phyloP scores from a whole-genome alignment of 2,329 filamentous ascomycete genomes.

The Alternaria sp. region DNA sequence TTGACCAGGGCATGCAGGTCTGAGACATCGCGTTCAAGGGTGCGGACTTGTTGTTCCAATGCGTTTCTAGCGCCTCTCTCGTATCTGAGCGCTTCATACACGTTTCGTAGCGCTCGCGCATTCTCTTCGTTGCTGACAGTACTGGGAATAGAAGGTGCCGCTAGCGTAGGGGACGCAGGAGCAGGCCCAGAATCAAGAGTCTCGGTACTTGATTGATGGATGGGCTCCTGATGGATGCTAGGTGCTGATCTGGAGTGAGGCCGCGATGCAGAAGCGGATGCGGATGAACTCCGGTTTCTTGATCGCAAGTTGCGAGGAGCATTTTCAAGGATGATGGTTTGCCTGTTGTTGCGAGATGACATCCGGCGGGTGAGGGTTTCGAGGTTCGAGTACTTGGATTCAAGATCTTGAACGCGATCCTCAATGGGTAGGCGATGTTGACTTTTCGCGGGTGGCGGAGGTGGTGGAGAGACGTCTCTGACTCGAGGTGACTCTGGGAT shows the following conservation, averaged over 20 bases:
- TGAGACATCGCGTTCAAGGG: slow-evolving; percentile 44
- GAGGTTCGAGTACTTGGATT: slow-evolving; percentile 42
- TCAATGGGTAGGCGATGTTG: slow-evolving; percentile 43
- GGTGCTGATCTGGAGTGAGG: slow-evolving; percentile 25
- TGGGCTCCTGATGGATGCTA: slow-evolving; percentile 29
- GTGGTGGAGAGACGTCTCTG: slow-evolving; percentile 23
- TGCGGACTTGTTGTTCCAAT: slow-evolving; percentile 45
- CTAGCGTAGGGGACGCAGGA: slow-evolving; percentile 25
- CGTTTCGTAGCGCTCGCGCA: slow-evolving; percentile 26
- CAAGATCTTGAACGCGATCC: slow-evolving; percentile 46
- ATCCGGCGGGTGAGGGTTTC: slow-evolving; percentile 46
- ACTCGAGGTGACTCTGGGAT: slow-evolving; percentile 17
- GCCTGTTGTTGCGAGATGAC: slow-evolving; percentile 46
- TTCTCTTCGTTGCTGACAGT: slow-evolving; percentile 6
- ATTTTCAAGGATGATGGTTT: slow-evolving; percentile 52
- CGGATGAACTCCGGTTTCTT: slow-evolving; percentile 43
- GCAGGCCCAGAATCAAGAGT: slow-evolving; percentile 18
- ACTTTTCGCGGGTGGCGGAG: slow-evolving; percentile 21
- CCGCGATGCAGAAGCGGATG: slow-evolving; percentile 28
- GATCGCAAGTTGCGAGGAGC: slow-evolving; percentile 46
- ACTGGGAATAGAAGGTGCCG: not conserved
- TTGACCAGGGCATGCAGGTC: slow-evolving; percentile 43
- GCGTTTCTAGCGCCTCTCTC: slow-evolving; percentile 48
- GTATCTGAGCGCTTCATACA: slow-evolving; percentile 39
- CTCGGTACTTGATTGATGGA: slow-evolving; percentile 29